Base-by-base conservation (phyloP, 768 basidiomycete species). In the Boletus rubescentipes region DNA sequence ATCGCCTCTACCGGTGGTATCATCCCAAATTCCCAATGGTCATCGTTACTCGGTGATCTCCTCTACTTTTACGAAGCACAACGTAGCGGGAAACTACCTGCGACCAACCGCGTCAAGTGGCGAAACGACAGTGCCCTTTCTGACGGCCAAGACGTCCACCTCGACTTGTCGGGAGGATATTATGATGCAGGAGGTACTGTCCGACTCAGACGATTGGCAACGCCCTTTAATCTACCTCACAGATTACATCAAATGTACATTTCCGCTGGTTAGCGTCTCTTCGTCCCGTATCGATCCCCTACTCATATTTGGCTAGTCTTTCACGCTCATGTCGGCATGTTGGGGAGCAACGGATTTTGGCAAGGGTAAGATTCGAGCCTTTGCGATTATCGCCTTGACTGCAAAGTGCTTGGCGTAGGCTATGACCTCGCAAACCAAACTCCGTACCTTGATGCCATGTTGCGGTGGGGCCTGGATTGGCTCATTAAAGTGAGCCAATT, bases 1-100 rank as follows among this genome's bases (percentile, higher is more conserved):
- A 60, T 76, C 39, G 59, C 76, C 16, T 78, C 83, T n/a, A 29
- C 68, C 10, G 58, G 72, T 14, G 69, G 72, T 9, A 11, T 20
- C 30, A 59, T 66, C 55, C 84, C 89, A 38, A 93, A 93, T 66
- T 62, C 80, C 3, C 90, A 93, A 67, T 96, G 93, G 92, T 79
- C 85, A 6, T 86, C 77, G 45, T 69, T 96, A 3, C 79, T 96
- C 0, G 94, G 93, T 4, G 84, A 87, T 67, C 69, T 87, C 26
- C 67, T 96, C 26, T 96, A 85, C 65, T 96, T 96, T 70, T 97
- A 94, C 65, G 94, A 97, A 57, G 93, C 86, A 2, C 94, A 97
- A 64, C 79, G 94, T 18, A 90, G 89, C 49, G 94, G 94, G 15
- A 76, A 77, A 39, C 78, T 96, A 15, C 80, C 87, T 1, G 62